Percentiles rank a stretch among this genome's conserved stretches.
Conservation (phyloP, 176 grass and related monocot species). For the barley (Hordeum vulgare) region MorexV3_pseudomolecules_assembly NC_058521.1:488824060-488824559, state of each 20-base stretch:
- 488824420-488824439: not conserved
- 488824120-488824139: slow-evolving; percentile 45
- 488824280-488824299: slow-evolving; percentile 9
- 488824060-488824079: slow-evolving; percentile 18
- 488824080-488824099: not conserved
- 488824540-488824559: too few relatives aligned
- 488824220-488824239: slow-evolving; percentile 58
- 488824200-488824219: slow-evolving; percentile 68
- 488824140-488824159: slow-evolving; percentile 94
- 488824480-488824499: not conserved
- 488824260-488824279: not conserved
- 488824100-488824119: not conserved
- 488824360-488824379: slow-evolving; percentile 9
- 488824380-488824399: slow-evolving; percentile 23
- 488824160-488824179: slow-evolving; percentile 94
- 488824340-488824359: slow-evolving; percentile 32
- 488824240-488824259: slow-evolving; percentile 66
- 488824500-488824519: too few relatives aligned
- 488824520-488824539: too few relatives aligned
- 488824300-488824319: not conserved
- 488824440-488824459: not conserved
- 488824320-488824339: slow-evolving; percentile 12
- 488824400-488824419: slow-evolving; percentile 11
- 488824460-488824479: not conserved
- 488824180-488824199: slow-evolving; percentile 99